These are phyloP conservation scores for Ochetophila trinervis DNA, from an alignment of 306 rosid species.

Conservation along the genomic window DNA sequence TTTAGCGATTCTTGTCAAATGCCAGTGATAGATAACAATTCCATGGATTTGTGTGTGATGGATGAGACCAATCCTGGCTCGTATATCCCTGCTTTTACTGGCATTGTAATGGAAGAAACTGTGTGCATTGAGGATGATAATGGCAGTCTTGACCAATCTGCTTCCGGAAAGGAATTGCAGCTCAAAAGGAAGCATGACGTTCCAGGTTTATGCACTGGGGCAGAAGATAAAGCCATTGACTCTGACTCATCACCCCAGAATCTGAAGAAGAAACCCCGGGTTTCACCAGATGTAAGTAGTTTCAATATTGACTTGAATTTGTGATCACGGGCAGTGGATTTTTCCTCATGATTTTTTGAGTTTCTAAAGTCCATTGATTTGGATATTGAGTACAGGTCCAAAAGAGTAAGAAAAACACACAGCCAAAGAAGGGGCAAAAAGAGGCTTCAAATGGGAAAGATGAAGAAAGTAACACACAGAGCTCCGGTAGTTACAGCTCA, in stretches of 20 bases:
- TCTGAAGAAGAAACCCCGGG: slow-evolving; percentile 50
- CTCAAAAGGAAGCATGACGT: slow-evolving; percentile 54
- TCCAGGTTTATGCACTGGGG: slow-evolving; percentile 16
- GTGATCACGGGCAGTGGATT: neutral
- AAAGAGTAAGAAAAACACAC: slow-evolving; percentile 43
- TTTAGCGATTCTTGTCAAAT: slow-evolving; percentile 21
- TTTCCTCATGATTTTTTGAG: neutral
- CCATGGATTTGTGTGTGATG: slow-evolving; percentile 27
- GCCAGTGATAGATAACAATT: slow-evolving; percentile 6
- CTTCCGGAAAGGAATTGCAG: slow-evolving; percentile 26
- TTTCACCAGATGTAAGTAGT: slow-evolving; percentile 43
- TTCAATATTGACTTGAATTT: neutral
- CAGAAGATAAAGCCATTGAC: slow-evolving; percentile 26
- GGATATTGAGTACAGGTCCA: slow-evolving; percentile 33
- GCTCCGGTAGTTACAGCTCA: slow-evolving; percentile 50
- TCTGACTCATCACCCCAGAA: slow-evolving; percentile 20
- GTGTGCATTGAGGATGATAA: slow-evolving; percentile 29
- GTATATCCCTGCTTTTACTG: slow-evolving; percentile 32
- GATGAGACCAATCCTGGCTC: slow-evolving; percentile 28
- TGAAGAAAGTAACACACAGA: slow-evolving; percentile 51
- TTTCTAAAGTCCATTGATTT: slow-evolving; percentile 14
- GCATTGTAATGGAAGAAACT: slow-evolving; percentile 43
- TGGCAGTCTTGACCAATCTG: neutral
- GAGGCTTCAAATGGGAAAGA: slow-evolving; percentile 22
- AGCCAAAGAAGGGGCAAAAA: slow-evolving; percentile 44